Conservation (phyloP, 805 yeast genomes). For the Ogataea ganodermae region DNA sequence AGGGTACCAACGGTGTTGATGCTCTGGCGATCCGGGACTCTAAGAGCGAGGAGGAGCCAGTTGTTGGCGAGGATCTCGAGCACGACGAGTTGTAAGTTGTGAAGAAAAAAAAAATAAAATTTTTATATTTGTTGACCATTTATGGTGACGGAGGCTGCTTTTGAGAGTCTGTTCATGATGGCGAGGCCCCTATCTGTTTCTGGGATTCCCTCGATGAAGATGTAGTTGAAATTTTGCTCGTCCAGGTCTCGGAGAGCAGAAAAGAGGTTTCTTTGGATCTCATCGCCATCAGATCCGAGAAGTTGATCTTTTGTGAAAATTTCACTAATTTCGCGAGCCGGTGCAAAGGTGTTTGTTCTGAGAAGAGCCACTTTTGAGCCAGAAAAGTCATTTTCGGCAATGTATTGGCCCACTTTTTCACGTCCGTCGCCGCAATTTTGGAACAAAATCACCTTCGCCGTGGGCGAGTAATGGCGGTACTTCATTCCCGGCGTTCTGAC, state of each 20-base stretch:
- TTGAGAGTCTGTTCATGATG: conserved; percentile 84
- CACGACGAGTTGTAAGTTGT: conserved; percentile 27
- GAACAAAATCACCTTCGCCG: conserved; percentile 75
- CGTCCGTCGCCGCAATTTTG: conserved; percentile 49
- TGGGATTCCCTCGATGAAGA: conserved; percentile 81
- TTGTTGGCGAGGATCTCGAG: conserved; percentile 70
- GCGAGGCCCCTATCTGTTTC: conserved; percentile 86
- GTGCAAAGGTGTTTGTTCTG: conserved; percentile 41
- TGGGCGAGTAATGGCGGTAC: conserved; percentile 92
- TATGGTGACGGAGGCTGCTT: conserved; percentile 66
- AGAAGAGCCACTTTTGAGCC: conserved; percentile 52
- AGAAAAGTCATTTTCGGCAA: conserved; percentile 11
- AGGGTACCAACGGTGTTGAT: conserved; percentile 66
- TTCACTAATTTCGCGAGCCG: conserved; percentile 18
- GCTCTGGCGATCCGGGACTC: conserved; percentile 42
- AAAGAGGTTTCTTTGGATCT: conserved; percentile 77
- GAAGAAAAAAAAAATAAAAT: background rate
- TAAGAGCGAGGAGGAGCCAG: conserved; percentile 78
- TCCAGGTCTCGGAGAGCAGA: conserved; percentile 75
- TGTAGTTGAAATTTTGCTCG: conserved; percentile 61
- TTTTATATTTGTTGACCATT: conserved; percentile 2
- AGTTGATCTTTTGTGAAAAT: conserved; percentile 33
- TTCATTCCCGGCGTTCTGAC: conserved; percentile 98
- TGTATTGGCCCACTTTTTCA: conserved; percentile 15
- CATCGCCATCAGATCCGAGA: conserved; percentile 50